phyloP scores from a whole-genome alignment of 2,329 filamentous ascomycete species.

The Fusarium brevicatenulatum region DNA sequence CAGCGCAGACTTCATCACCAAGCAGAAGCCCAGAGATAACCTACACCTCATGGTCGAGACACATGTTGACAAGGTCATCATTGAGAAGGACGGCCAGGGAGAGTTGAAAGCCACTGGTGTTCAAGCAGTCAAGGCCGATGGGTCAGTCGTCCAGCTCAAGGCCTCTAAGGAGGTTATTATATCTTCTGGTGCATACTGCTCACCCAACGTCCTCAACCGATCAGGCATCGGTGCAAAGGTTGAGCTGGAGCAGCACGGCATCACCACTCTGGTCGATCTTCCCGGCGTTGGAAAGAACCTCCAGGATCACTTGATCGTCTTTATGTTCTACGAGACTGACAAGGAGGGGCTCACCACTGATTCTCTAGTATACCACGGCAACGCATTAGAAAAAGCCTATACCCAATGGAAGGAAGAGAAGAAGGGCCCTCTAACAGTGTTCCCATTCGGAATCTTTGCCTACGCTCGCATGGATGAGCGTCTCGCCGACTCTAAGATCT shows the following conservation, averaged over 20 bases:
- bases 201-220: constrained; percentile 61
- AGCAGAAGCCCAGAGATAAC: constrained; percentile 53
- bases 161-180: constrained; percentile 54
- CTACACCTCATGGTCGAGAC: constrained; percentile 60
- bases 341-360: constrained; percentile 65
- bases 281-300: constrained; percentile 63
- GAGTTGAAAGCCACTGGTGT: constrained; percentile 59
- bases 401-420: constrained; percentile 67
- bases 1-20: constrained; percentile 62
- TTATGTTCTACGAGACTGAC: constrained; percentile 70
- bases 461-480: constrained; percentile 71
- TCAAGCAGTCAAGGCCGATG: constrained; percentile 52
- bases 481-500: constrained; percentile 63
- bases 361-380: constrained; percentile 62
- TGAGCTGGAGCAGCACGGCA: constrained; percentile 55
- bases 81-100: constrained; percentile 49
- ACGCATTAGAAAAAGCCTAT: constrained; percentile 61
- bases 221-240: constrained; percentile 61
- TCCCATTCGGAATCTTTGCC: constrained; percentile 71
- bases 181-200: constrained; percentile 61
- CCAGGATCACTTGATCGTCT: constrained; percentile 62
- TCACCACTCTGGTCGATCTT: constrained; percentile 54
- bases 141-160: constrained; percentile 52
- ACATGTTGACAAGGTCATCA: constrained; percentile 62
- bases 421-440: constrained; percentile 66